Evolutionary conservation across 148 eudicot genomes (phyloP), one percentile per base, ranked within the genome.

Genomic region (Fagopyrum tataricum): DNA sequence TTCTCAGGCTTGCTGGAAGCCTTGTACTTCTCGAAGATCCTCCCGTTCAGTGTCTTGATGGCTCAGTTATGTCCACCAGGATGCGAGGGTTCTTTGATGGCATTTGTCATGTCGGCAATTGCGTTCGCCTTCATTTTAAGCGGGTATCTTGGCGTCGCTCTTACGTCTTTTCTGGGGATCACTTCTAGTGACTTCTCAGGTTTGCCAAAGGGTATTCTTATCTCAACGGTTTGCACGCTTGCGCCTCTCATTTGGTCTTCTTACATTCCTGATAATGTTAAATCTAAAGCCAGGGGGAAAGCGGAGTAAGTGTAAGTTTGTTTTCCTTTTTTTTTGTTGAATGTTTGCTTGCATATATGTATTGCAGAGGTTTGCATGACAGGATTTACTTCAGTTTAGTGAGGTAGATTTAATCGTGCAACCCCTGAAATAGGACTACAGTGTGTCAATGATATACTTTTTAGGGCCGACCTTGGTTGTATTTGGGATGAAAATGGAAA

Each of bases 41-140:
- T 94, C 41, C 97, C 98, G 0, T 91, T 89, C 76, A 88, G 77
- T 23, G 88, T 91, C 58, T 62, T 94, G 73, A 83, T 91, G 71
- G 96, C 96, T 44, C 85, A 91, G 77, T 87, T 88, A n/a, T 91
- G 97, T 72, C 98, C 97, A 37, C 84, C 87, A 1, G 96, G 98
- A 2, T 90, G 93, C 68, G 98, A 91, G 77, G 98, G 98, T 15
- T 91, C 98, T 37, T 47, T 95, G 42, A 95, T 91, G 98, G 97
- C 98, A 5, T 91, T 95, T 76, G 87, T 90, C 6, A 91, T 84
- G 88, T 95, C 98, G 46, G 85, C 92, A 23, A 59, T 88, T n/a
- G 92, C 98, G 26, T 85, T 95, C 10, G 86, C 97, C 12, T 78
- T 91, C 72, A 90, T 95, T 24, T 77, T 91, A 71, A 89, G 96